Evolutionary conservation across 805 yeast genomes (phyloP).

Genomic region (Ogataea nakhonphanomensis): DNA sequence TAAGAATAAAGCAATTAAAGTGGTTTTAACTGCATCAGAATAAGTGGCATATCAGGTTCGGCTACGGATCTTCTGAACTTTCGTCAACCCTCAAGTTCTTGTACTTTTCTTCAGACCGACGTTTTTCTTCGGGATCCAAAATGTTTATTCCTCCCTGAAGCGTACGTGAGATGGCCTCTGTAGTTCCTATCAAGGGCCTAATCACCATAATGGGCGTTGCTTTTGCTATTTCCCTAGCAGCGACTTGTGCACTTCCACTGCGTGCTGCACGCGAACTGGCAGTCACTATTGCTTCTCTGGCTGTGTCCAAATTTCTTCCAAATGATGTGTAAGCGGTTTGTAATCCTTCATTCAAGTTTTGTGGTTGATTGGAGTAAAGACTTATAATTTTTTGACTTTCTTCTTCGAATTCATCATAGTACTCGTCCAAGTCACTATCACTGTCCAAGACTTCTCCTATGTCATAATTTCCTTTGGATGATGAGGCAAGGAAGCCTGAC

Average conservation of each 20-base stretch:
- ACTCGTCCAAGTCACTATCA: constrained; percentile 28
- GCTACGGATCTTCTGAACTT: neutral
- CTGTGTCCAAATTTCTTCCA: constrained; percentile 62
- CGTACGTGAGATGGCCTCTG: constrained; percentile 82
- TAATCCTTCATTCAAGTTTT: constrained; percentile 65
- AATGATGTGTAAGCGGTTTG: constrained; percentile 70
- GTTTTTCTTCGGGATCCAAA: constrained; percentile 61
- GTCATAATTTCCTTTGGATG: constrained; percentile 6
- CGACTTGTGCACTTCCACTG: constrained; percentile 63
- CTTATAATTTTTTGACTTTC: constrained; percentile 50
- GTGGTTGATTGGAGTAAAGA: constrained; percentile 83
- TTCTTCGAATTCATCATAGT: constrained; percentile 26
- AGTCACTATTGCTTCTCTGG: constrained; percentile 57
- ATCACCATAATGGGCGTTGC: constrained; percentile 79
- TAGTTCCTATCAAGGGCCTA: constrained; percentile 87
- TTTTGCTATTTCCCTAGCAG: constrained; percentile 62
- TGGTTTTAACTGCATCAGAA: constrained; percentile 24
- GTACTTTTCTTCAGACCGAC: constrained; percentile 65
- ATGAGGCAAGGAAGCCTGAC: constrained; percentile 11
- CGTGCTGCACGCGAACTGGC: constrained; percentile 62
- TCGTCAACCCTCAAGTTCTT: constrained; percentile 26
- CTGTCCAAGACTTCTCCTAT: constrained; percentile 18
- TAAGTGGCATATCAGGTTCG: neutral
- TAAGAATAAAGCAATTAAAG: constrained; percentile 55
- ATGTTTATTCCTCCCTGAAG: constrained; percentile 81